Evolutionary conservation across 2,329 filamentous ascomycete species (phyloP).

Genomic region (Colletotrichum cereale): DNA sequence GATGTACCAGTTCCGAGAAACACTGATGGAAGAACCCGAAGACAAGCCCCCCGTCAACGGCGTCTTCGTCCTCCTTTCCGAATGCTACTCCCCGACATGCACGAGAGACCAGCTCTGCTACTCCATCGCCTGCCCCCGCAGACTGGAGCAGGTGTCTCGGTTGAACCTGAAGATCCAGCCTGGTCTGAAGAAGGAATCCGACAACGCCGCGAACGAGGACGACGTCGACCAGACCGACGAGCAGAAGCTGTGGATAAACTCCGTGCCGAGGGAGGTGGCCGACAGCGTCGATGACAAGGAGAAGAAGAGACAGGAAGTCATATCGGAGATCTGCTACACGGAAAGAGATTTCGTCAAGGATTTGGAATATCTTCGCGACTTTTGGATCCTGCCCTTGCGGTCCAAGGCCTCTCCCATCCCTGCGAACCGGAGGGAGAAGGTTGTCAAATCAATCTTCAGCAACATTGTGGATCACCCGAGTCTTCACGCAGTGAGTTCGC

Average conservation of each 20-base stretch:
- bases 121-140: constrained; percentile 94
- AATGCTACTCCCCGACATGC: constrained; percentile 98
- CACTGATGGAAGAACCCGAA: constrained; percentile 85
- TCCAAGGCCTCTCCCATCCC: constrained; percentile 89
- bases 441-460: constrained; percentile 94
- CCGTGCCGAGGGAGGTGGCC: constrained; percentile 93
- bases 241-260: constrained; percentile 99
- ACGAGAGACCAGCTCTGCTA: constrained; percentile 96
- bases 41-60: constrained; percentile 84
- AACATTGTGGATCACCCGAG: constrained; percentile 88
- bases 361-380: constrained; percentile 95
- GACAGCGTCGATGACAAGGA: constrained; percentile 91
- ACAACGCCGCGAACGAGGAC: constrained; percentile 76
- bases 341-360: constrained; percentile 99
- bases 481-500: constrained; percentile 91
- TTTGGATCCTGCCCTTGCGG: constrained; percentile 95
- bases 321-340: constrained; percentile 98
- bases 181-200: constrained; percentile 78
- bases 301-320: constrained; percentile 98
- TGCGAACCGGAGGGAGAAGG: constrained; percentile 86
- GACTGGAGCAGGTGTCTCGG: constrained; percentile 93
- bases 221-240: constrained; percentile 88
- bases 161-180: constrained; percentile 94
- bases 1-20: constrained; percentile 97
- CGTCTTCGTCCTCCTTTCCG: constrained; percentile 94